Evolutionary conservation across 345 rosid genomes (phyloP).

Genomic region (Lumnitzera littorea): DNA sequence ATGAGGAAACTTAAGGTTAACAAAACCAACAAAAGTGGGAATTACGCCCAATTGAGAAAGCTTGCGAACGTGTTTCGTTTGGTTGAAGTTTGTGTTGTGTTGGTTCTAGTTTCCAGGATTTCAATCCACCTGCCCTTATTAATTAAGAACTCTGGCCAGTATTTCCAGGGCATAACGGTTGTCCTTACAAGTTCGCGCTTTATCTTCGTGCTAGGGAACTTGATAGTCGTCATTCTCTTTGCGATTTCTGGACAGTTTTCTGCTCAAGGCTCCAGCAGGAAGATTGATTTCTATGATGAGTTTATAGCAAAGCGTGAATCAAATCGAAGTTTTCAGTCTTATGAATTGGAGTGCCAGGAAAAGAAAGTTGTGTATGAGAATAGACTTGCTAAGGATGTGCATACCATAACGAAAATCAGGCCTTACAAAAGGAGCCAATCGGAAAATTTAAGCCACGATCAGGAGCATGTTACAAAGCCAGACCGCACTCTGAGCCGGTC

Average conservation of each 20-base stretch:
- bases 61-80: slow-evolving; percentile 50
- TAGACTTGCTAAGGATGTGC: no score
- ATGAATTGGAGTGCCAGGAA: slow-evolving; percentile 15
- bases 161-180: slow-evolving; percentile 42
- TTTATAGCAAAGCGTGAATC: slow-evolving; percentile 40
- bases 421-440: slow-evolving; percentile 45
- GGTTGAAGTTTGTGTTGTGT: slow-evolving; percentile 40
- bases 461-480: slow-evolving; percentile 9
- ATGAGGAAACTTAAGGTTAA: slow-evolving; percentile 36
- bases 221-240: slow-evolving; percentile 62
- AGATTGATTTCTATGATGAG: slow-evolving; percentile 22
- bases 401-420: slow-evolving; percentile 6
- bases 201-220: slow-evolving; percentile 73
- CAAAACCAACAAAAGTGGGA: slow-evolving; percentile 49
- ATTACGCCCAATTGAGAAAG: slow-evolving; percentile 31
- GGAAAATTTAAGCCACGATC: slow-evolving; percentile 19
- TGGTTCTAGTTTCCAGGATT: slow-evolving; percentile 54
- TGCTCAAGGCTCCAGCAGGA: slow-evolving; percentile 20
- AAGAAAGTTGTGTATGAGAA: slow-evolving; percentile 27
- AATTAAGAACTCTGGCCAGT: slow-evolving; percentile 47
- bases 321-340: slow-evolving; percentile 18
- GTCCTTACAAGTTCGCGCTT: slow-evolving; percentile 58
- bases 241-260: slow-evolving; percentile 58
- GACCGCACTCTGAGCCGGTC: slow-evolving; percentile 37
- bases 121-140: slow-evolving; percentile 42